Conservation (phyloP, 345 rosid genomes). For the Eucalyptus decipiens region DNA sequence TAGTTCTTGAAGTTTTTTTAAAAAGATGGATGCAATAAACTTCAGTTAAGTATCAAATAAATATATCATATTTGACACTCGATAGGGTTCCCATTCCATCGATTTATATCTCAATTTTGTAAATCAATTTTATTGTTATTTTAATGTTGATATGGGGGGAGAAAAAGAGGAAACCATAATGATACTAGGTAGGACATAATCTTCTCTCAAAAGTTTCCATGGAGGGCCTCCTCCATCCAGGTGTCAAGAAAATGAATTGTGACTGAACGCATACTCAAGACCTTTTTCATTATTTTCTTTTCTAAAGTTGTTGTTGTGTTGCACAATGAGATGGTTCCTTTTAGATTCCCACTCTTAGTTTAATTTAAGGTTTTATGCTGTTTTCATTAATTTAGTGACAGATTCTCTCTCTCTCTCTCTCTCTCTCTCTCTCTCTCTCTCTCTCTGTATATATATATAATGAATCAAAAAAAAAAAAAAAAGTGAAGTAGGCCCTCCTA, state of each 20-base stretch:
- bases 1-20: neutral
- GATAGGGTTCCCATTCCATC: neutral
- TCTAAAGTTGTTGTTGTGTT: neutral
- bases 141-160: neutral
- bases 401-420: neutral
- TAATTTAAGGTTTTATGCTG: neutral
- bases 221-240: neutral
- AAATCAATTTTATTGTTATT: neutral
- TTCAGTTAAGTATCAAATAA: neutral
- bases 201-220: neutral
- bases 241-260: neutral
- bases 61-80: neutral
- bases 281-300: neutral
- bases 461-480: neutral
- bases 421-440: neutral
- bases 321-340: neutral
- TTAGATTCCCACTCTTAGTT: conserved; percentile 8
- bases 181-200: neutral
- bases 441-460: neutral
- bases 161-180: neutral
- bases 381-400: neutral
- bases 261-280: neutral
- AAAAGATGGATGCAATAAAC: neutral
- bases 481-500: neutral
- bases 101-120: neutral